A percentile compares a stretch with the other conserved stretches of the same genome.
These are phyloP conservation scores for Pontederia crassipes DNA, from an alignment of 176 grass and related monocot genomes.

Conservation along the genomic window DNA sequence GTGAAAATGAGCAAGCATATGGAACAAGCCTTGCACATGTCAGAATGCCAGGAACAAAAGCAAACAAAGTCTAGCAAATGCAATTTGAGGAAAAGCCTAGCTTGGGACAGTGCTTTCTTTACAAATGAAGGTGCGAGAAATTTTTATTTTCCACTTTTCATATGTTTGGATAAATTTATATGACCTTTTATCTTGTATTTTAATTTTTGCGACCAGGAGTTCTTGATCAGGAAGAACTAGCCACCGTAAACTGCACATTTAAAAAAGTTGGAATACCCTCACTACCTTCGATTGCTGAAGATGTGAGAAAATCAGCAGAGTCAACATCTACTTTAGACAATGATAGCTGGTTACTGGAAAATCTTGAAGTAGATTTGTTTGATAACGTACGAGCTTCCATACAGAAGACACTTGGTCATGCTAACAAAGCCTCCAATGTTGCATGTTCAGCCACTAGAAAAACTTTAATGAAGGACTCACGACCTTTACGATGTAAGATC, in stretches of 20 bases:
- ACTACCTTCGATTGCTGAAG: conserved; percentile 55
- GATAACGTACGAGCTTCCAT: conserved; percentile 61
- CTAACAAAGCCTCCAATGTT: conserved; percentile 23
- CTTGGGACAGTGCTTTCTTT: conserved; percentile 88
- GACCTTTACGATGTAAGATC: conserved; percentile 28
- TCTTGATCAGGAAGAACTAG: conserved; percentile 63
- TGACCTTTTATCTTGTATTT: background rate
- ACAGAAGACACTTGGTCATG: conserved; percentile 56
- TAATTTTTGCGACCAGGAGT: conserved; percentile 39
- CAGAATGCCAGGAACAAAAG: conserved; percentile 39
- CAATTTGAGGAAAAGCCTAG: conserved; percentile 74
- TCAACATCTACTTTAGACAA: conserved; percentile 49
- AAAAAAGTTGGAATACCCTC: conserved; percentile 26
- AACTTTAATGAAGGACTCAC: conserved; percentile 11
- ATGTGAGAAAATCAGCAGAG: conserved; percentile 47
- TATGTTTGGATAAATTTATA: background rate
- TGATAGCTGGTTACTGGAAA: conserved; percentile 49
- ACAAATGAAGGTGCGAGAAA: conserved; percentile 42
- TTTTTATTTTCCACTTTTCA: background rate
- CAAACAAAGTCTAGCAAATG: conserved; percentile 20
- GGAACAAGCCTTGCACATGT: conserved; percentile 26
- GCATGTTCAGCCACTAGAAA: conserved; percentile 13
- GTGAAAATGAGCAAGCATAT: conserved; percentile 16
- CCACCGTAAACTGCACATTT: conserved; percentile 57
- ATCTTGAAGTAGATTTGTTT: conserved; percentile 64